Conservation (phyloP, 495 filamentous ascomycete species). For the Choiromyces venosus region DNA sequence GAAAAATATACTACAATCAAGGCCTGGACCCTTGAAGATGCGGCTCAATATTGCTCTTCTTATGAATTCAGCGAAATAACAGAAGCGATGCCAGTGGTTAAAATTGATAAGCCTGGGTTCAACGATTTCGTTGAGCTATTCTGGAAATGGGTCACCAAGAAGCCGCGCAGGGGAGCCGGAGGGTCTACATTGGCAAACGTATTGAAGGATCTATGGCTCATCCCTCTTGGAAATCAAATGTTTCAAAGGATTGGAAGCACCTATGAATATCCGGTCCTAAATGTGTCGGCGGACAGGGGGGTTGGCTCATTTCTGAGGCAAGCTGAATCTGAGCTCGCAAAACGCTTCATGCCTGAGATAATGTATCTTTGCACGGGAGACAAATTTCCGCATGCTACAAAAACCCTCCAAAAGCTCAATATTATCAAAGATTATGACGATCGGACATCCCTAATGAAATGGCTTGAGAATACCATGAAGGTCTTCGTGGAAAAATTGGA, state of each 20-base stretch:
- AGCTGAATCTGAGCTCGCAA: constrained; percentile 8
- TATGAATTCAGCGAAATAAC: constrained; percentile 13
- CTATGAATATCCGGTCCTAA: constrained; percentile 11
- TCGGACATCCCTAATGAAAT: constrained; percentile 7
- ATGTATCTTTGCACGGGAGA: constrained; percentile 4
- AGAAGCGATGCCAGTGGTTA: not conserved
- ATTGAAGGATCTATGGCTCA: constrained; percentile 40
- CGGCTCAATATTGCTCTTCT: constrained; percentile 22
- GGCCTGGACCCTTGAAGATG: constrained; percentile 26
- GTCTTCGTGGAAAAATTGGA: constrained; percentile 16
- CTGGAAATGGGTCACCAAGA: constrained; percentile 25
- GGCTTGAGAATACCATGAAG: constrained; percentile 21
- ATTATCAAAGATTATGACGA: constrained; percentile 17
- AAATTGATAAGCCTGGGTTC: constrained; percentile 16
- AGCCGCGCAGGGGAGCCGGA: not conserved
- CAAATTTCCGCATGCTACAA: constrained; percentile 7
- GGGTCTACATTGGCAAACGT: not conserved
- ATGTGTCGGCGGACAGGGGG: constrained; percentile 18
- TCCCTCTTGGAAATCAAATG: constrained; percentile 36
- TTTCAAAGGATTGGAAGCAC: constrained; percentile 36
- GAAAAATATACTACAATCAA: constrained; percentile 14
- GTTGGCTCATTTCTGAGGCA: constrained; percentile 8
- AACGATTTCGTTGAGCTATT: constrained; percentile 22
- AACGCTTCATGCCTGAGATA: not conserved
- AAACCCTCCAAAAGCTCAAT: not conserved